Percentiles rank a stretch among this genome's conserved stretches.
phyloP scores from a whole-genome alignment of 805 yeast species.

The Vanderwaltozyma tropicalis region DNA sequence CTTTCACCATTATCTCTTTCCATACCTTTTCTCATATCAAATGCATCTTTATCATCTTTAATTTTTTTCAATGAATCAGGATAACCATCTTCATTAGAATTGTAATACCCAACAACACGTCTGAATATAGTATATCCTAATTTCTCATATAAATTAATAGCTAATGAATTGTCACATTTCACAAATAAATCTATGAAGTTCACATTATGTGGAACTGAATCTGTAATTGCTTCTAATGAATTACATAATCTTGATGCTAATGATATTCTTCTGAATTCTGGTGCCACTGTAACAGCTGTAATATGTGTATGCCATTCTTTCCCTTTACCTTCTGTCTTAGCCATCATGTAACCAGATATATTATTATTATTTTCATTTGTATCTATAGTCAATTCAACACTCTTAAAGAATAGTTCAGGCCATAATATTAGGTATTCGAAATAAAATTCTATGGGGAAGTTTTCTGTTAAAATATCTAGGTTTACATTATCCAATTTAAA shows the following conservation, averaged over 20 bases:
- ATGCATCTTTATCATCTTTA: slow-evolving; percentile 74
- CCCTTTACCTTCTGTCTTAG: slow-evolving; percentile 83
- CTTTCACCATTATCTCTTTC: slow-evolving; percentile 45
- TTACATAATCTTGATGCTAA: slow-evolving; percentile 72
- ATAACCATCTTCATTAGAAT: slow-evolving; percentile 39
- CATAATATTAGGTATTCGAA: slow-evolving; percentile 71
- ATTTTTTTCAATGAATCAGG: slow-evolving; percentile 32
- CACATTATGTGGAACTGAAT: slow-evolving; percentile 66
- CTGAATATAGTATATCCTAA: slow-evolving; percentile 78
- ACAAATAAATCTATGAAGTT: slow-evolving; percentile 88
- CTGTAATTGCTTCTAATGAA: slow-evolving; percentile 63
- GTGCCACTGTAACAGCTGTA: slow-evolving; percentile 86
- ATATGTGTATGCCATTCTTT: slow-evolving; percentile 94
- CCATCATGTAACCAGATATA: slow-evolving; percentile 78
- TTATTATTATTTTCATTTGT: slow-evolving; percentile 8
- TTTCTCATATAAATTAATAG: slow-evolving; percentile 73
- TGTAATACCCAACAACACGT: slow-evolving; percentile 84
- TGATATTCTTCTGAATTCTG: slow-evolving; percentile 74
- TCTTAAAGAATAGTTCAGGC: slow-evolving; percentile 85
- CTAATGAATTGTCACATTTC: slow-evolving; percentile 71
- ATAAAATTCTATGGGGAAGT: slow-evolving; percentile 76
- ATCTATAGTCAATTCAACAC: slow-evolving; percentile 38
- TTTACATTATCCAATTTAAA: slow-evolving; percentile 66
- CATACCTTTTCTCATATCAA: slow-evolving; percentile 68
- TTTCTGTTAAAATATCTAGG: slow-evolving; percentile 84